Evolutionary conservation across 164 flowering plant genomes (phyloP).

Genomic region (Magnolia officinalis): DNA sequence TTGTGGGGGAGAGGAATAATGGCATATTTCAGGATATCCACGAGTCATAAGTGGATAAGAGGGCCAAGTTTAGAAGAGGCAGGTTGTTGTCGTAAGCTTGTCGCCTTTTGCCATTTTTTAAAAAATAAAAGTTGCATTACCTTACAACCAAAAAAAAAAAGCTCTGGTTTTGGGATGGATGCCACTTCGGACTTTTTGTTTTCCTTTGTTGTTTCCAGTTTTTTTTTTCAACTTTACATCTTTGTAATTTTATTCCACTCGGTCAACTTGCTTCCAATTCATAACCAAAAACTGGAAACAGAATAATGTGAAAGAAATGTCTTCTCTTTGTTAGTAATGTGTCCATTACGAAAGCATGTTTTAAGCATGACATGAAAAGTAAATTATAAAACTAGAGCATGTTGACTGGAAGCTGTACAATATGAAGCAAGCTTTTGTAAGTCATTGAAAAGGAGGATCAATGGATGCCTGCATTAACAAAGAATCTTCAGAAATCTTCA

Average conservation of each 20-base stretch:
- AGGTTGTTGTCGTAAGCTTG: too few species aligned
- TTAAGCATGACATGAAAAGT: neutral
- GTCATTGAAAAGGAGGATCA: neutral
- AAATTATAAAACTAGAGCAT: neutral
- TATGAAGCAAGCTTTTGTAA: neutral
- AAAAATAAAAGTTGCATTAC: too few species aligned
- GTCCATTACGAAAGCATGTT: neutral
- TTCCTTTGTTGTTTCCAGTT: neutral
- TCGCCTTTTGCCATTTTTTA: neutral
- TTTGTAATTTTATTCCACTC: too few species aligned
- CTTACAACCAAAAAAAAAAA: too few species aligned
- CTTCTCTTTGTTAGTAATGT: neutral
- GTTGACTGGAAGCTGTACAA: neutral
- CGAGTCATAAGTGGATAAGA: too few species aligned
- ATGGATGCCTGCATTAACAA: neutral
- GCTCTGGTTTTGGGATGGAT: too few species aligned
- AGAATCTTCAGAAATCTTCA: neutral
- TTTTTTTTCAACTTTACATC: neutral
- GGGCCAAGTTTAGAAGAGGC: too few species aligned
- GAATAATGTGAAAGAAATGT: too few species aligned
- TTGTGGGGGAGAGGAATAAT: too few species aligned
- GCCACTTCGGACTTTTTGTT: neutral
- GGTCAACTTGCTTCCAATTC: neutral
- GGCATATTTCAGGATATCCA: too few species aligned
- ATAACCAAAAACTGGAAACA: neutral